Conservation (phyloP, 2,329 filamentous ascomycete genomes). For the Xylaria sp. region DNA sequence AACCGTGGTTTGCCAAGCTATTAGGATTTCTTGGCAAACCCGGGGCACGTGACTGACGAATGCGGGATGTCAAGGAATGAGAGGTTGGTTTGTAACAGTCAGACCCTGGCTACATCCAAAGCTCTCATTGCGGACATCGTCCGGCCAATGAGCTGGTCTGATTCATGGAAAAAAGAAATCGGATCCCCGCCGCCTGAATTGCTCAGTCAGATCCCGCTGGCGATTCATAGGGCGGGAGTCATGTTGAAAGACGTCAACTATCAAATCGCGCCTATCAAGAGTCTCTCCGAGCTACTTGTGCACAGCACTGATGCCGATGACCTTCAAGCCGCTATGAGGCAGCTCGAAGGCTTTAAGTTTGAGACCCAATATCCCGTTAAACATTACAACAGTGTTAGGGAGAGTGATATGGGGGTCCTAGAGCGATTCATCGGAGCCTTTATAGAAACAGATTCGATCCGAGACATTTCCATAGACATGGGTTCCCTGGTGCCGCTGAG, state of each 20-base stretch:
- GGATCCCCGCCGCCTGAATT: background rate
- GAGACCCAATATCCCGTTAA: too few species aligned
- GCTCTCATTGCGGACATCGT: background rate
- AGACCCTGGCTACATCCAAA: too few species aligned
- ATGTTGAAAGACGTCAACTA: background rate
- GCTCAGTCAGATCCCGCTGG: conserved; percentile 5
- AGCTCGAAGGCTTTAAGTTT: background rate
- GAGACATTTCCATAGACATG: background rate
- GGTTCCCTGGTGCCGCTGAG: background rate
- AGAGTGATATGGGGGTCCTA: background rate
- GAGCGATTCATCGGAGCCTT: background rate
- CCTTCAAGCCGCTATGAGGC: background rate
- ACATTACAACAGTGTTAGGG: background rate
- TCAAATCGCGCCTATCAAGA: background rate
- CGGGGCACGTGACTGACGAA: too few species aligned
- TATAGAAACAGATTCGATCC: background rate
- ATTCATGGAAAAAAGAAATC: background rate
- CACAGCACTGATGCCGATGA: background rate
- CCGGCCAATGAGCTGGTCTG: background rate
- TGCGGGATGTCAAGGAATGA: too few species aligned
- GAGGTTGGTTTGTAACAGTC: too few species aligned
- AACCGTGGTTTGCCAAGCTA: too few species aligned
- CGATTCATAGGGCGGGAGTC: conserved; percentile 5
- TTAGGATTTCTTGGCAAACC: too few species aligned
- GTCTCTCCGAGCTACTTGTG: background rate